Conservation (phyloP, 257 asterid species). For the Euphrasia confusa region DNA sequence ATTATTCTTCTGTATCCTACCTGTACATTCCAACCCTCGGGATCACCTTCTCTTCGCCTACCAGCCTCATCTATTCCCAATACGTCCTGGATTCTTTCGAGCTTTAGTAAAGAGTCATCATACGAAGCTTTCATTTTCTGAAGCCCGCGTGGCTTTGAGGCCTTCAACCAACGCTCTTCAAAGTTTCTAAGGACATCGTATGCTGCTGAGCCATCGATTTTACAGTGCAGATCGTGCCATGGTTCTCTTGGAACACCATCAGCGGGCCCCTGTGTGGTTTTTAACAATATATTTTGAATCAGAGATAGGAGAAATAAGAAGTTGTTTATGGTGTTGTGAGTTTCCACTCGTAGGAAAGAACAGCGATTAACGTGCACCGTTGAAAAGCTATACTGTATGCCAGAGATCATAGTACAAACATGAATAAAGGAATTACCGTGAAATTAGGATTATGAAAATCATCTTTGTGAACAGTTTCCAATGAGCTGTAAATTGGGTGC, state of each 20-base stretch:
- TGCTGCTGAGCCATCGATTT: conserved; percentile 85
- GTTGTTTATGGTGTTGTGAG: no score
- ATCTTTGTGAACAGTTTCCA: conserved; percentile 70
- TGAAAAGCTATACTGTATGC: neutral
- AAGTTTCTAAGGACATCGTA: conserved; percentile 76
- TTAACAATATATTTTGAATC: neutral
- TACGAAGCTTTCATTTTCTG: conserved; percentile 52
- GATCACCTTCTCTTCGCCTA: conserved; percentile 35
- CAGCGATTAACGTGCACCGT: no score
- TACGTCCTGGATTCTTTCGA: conserved; percentile 68
- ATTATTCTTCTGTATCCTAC: conserved; percentile 28
- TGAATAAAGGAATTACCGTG: conserved; percentile 40
- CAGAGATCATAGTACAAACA: neutral
- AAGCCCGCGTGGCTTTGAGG: conserved; percentile 52
- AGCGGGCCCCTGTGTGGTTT: conserved; percentile 50
- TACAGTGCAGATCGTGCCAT: conserved; percentile 87
- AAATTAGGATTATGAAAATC: conserved; percentile 83
- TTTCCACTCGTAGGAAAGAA: neutral
- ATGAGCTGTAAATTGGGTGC: conserved; percentile 53
- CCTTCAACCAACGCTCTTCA: conserved; percentile 79
- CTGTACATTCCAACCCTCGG: conserved; percentile 86
- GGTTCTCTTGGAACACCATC: conserved; percentile 83
- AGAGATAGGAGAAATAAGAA: neutral
- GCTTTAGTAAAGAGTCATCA: conserved; percentile 67
- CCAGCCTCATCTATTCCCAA: conserved; percentile 45